Percentiles rank a stretch among this genome's conserved stretches.
These are phyloP conservation scores for Aspergillus homomorphus DNA, from an alignment of 495 filamentous ascomycete genomes.

Conservation along the genomic window DNA sequence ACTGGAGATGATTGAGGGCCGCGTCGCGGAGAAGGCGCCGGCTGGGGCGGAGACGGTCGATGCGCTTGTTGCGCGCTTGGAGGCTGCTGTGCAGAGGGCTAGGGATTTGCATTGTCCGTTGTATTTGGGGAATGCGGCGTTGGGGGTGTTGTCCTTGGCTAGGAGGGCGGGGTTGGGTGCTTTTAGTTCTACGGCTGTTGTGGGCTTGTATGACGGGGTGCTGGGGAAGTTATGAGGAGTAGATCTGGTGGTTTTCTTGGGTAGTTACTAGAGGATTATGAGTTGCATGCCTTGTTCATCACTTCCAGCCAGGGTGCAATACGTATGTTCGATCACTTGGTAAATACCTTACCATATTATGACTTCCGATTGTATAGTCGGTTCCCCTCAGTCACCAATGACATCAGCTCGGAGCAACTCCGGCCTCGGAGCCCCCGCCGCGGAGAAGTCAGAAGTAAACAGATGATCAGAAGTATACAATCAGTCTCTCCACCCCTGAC, in stretches of 20 bases:
- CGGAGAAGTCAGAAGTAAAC: neutral
- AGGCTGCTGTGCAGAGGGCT: constrained; percentile 56
- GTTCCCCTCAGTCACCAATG: neutral
- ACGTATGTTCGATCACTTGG: too few relatives aligned
- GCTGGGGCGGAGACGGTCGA: constrained; percentile 49
- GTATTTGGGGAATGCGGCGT: constrained; percentile 41
- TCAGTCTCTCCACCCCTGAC: neutral
- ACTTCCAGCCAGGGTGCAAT: neutral
- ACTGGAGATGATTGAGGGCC: constrained; percentile 48
- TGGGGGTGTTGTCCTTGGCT: constrained; percentile 38
- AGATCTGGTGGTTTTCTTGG: neutral
- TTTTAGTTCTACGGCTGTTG: constrained; percentile 32
- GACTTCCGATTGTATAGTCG: too few relatives aligned
- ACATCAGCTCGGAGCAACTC: constrained; percentile 20
- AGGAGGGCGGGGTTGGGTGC: constrained; percentile 31
- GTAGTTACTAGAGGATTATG: too few relatives aligned
- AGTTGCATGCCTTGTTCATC: neutral
- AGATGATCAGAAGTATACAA: neutral
- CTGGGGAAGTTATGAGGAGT: neutral
- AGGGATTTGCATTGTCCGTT: constrained; percentile 48
- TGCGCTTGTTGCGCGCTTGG: constrained; percentile 54
- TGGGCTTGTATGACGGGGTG: neutral
- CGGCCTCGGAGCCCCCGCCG: constrained; percentile 6
- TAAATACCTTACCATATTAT: too few relatives aligned
- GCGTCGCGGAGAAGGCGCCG: constrained; percentile 26